Conservation (phyloP, 768 basidiomycete species). For the Agaricus blazei region DNA sequence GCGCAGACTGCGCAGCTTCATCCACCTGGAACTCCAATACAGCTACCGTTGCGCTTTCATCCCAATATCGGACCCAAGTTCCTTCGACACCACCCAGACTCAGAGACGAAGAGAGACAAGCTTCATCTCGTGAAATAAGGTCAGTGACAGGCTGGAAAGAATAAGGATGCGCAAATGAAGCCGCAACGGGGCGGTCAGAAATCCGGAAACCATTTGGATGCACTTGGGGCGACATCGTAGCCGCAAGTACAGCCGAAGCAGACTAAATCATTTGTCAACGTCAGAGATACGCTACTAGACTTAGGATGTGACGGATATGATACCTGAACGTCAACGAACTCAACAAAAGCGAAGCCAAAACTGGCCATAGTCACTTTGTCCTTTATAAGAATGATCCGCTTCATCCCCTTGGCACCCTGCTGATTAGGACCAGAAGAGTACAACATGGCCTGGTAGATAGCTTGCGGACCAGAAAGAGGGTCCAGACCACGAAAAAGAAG, state of each 20-base stretch:
- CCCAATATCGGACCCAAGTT: constrained; percentile 87
- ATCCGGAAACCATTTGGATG: constrained; percentile 96
- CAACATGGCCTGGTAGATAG: constrained; percentile 79
- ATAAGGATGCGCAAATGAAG: constrained; percentile 88
- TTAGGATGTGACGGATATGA: constrained; percentile 34
- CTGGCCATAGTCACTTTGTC: constrained; percentile 84
- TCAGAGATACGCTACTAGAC: background rate
- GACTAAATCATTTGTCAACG: constrained; percentile 43
- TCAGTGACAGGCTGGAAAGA: constrained; percentile 84
- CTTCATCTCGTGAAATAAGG: constrained; percentile 70
- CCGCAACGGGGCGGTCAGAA: constrained; percentile 81
- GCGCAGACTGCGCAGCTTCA: constrained; percentile 33
- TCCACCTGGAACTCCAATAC: constrained; percentile 79
- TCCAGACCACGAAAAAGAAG: constrained; percentile 90
- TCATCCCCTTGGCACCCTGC: constrained; percentile 83
- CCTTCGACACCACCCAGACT: constrained; percentile 70
- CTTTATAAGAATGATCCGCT: constrained; percentile 82
- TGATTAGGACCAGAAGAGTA: constrained; percentile 73
- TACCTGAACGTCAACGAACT: constrained; percentile 84
- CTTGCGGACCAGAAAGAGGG: constrained; percentile 80
- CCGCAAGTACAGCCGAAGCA: constrained; percentile 74
- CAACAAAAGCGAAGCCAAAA: constrained; percentile 93
- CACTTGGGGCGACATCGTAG: constrained; percentile 80
- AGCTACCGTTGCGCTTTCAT: constrained; percentile 74
- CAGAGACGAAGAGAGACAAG: constrained; percentile 62